Evolutionary conservation across 2,329 filamentous ascomycete species (phyloP), one percentile per base, ranked within the genome.

Genomic region (Coniochaeta ligniaria): DNA sequence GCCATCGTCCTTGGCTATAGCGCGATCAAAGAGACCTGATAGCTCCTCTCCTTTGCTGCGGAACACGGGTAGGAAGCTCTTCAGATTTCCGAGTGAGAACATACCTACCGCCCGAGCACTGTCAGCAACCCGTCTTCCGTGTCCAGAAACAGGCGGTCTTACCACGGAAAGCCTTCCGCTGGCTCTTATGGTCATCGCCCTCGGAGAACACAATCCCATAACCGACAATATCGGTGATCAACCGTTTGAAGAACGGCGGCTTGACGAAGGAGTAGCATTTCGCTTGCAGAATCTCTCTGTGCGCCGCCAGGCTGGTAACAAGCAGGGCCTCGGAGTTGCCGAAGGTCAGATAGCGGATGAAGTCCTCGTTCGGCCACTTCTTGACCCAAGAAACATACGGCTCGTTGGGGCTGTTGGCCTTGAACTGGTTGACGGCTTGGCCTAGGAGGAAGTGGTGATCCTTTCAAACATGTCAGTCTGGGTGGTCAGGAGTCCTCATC

Each of bases 121-220:
- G 59, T 68, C 14, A 78, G 63, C 58, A 73, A 64, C n/a, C 68
- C 16, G 6, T 43, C 38, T n/a, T 20, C 20, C 16, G 38, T 20
- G 3, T 7, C 6, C 16, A n/a, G 38, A 20, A 43, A 20, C 3
- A 20, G n/a, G 17, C 17, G 16, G 6, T 47, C 43, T n/a, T 47
- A 47, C 43, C 47, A 3, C 47, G 47, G 14, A 52, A 52, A 26
- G 47, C 47, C 47, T 52, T 52, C 31, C 74, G 67, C 43, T 73
- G 70, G n/a, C 62, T 61, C 41, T 68, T 69, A 57, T 78, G 75
- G 54, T 70, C 65, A 12, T 72, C 71, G 16, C 71, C 72, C 57
- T 76, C 72, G 12, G 70, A 65, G 38, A 75, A 73, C 1, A 73
- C 67, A 3, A 77, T 63, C 0, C 74, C 75, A 5, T 65, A 60